Evolutionary conservation across 2,329 filamentous ascomycete species (phyloP), one percentile per base, ranked within the genome.

Genomic region (Keithomyces neogunnii): DNA sequence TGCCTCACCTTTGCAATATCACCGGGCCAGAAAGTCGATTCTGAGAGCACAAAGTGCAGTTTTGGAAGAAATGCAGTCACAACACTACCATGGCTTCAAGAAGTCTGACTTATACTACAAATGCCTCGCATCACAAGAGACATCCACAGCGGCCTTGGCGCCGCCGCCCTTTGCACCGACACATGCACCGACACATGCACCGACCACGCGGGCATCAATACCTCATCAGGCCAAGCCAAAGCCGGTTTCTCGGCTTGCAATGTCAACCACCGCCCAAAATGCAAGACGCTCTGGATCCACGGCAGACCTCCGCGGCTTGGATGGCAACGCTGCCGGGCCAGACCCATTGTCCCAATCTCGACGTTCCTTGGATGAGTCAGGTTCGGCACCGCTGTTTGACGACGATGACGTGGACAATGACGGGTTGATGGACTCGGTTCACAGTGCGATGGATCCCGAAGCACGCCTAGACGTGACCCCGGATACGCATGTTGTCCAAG

Each of bases 61-160:
- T 0, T 77, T 96, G 51, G 88, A 95, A 54, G 84, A 88, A 59
- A 88, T 99, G 81, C 85, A 90, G 61, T 81, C 82, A 28, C 81
- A 79, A 11, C 82, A 95, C 63, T 93, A 93, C 56, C 83, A 86
- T 19, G 82, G 81, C 26, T 99, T 99, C 73, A 95, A 91, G 63
- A 88, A 84, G 59, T 96, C 93, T 0, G 93, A 97, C 62, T 69
- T 99, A 1, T 99, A 90, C 66, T 97, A 93, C 74, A 99, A 99
- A 66, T 96, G 91, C 64, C 76, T 99, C 1, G 89, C 92, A 6
- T 88, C 92, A 10, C 89, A 95, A 61, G 90, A 96, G 68, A 77
- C 81, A 42, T 51, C 51, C 36, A 42, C 51, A 3, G 55, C 60
- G 10, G 38, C 48, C 29, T 33, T 44, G 26, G 43, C 32, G 1